Conservation (phyloP, 306 rosid species). For the Castanea crenata region DNA sequence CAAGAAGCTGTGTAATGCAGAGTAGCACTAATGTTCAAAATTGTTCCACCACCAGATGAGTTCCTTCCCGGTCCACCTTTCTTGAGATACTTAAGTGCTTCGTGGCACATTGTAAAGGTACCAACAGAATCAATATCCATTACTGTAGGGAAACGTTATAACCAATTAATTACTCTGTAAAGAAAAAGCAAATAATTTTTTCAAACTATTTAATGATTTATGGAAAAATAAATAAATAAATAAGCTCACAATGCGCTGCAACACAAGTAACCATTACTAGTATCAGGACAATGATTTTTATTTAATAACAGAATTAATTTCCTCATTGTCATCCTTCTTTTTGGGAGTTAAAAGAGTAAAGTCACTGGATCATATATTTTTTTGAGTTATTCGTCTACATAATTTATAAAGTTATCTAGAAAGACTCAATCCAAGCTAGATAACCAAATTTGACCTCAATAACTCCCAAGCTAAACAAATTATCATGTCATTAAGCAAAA, state of each 20-base stretch:
- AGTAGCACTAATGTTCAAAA: slow-evolving; percentile 83
- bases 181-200: neutral
- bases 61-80: slow-evolving; percentile 79
- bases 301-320: neutral
- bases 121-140: slow-evolving; percentile 97
- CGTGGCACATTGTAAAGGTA: slow-evolving; percentile 90
- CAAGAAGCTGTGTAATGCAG: slow-evolving; percentile 86
- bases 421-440: neutral
- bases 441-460: neutral
- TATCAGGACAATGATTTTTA: neutral
- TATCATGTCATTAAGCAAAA: neutral
- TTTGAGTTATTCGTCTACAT: neutral
- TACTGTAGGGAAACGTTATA: slow-evolving; percentile 49
- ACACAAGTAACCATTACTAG: neutral
- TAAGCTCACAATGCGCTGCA: neutral
- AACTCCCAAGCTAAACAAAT: neutral
- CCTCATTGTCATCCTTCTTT: neutral
- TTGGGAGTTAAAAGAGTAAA: neutral
- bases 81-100: slow-evolving; percentile 86
- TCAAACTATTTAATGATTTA: neutral
- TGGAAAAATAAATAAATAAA: neutral
- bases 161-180: slow-evolving; percentile 3
- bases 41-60: slow-evolving; percentile 62
- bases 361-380: neutral
- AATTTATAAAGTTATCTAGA: neutral